These are phyloP conservation scores for Saccharomyces hybrid DNA, from an alignment of 1,139 yeast species.

Conservation along the genomic window DNA sequence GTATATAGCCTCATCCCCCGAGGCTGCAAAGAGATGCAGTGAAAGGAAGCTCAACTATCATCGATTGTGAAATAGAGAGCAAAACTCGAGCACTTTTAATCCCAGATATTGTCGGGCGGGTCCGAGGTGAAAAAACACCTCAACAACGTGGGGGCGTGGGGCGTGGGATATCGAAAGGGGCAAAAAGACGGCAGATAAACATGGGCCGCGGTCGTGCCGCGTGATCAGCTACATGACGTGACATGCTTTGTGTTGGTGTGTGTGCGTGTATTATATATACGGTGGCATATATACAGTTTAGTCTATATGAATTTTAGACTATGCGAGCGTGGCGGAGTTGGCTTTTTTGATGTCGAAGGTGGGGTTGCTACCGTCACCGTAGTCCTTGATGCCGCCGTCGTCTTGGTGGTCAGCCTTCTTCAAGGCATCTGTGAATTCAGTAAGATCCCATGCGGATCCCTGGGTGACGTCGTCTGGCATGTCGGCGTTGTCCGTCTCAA, in stretches of 20 bases:
- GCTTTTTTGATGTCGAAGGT: slow-evolving; percentile 26
- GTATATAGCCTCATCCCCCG: neutral
- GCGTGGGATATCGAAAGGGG: neutral
- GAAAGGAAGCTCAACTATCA: neutral
- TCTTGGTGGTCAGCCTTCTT: slow-evolving; percentile 23
- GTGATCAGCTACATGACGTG: neutral
- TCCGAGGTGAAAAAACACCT: neutral
- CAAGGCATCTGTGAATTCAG: slow-evolving; percentile 37
- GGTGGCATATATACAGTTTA: neutral
- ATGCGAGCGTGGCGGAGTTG: neutral
- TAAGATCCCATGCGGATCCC: slow-evolving; percentile 66
- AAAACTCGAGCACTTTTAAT: neutral
- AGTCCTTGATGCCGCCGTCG: slow-evolving; percentile 32
- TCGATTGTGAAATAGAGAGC: neutral
- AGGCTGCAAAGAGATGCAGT: neutral
- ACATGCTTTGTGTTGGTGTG: neutral
- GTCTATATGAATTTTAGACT: neutral
- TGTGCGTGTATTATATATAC: neutral
- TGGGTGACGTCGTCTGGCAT: slow-evolving; percentile 31
- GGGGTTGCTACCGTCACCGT: slow-evolving; percentile 37
- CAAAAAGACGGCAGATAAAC: neutral
- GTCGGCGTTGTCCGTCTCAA: slow-evolving; percentile 41
- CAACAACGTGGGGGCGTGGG: neutral
- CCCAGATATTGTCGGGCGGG: neutral
- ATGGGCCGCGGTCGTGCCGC: neutral